Base-by-base conservation (phyloP, 2,329 filamentous ascomycete species). In the Aspergillus costaricaensis region DNA sequence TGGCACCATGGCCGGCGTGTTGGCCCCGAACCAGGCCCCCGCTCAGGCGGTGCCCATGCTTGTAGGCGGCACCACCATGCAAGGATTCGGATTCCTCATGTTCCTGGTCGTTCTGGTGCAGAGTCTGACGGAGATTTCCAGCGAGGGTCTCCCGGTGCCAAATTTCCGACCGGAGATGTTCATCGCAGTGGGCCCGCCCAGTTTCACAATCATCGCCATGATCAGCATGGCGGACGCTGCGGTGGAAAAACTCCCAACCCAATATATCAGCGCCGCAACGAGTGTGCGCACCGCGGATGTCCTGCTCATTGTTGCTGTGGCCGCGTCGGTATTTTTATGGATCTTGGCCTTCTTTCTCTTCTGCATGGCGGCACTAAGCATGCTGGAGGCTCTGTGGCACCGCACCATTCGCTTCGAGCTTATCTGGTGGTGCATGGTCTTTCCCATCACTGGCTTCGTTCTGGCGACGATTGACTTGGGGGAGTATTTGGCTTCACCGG, bases 341-440 rank as follows among this genome's bases (percentile, higher is more conserved):
- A 73, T 80, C 0, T 77, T 84, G 41, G 76, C 79, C 4, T 78
- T 82, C 52, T 84, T 81, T 79, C 83, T 83, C 69, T 82, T 82
- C 68, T 77, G 76, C 65, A 76, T 82, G 55, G 74, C 74, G 0
- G 73, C 72, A 1, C 62, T 80, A 0, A 71, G 74, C 2, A 72
- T 80, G 9, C n/a, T 80, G 41, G 57, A 19, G 52, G 59, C n/a
- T 2, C 30, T n/a, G 49, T 52, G 10, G 39, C 50, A 14, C 25
- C 55, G 12, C 19, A 32, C 39, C 15, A 55, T 55, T 12, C 39
- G 14, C 19, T 23, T 65, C 61, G 55, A 60, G 6, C 21, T 67
- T 15, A 47, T 53, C 9, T 69, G 64, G 56, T 69, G 67, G 67
- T 57, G 62, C 19, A 67, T 67, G 57, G 76, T 79, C 0, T 79